Evolutionary conservation across 2,329 filamentous ascomycete genomes (phyloP).

Genomic region (Monosporascus sp.): DNA sequence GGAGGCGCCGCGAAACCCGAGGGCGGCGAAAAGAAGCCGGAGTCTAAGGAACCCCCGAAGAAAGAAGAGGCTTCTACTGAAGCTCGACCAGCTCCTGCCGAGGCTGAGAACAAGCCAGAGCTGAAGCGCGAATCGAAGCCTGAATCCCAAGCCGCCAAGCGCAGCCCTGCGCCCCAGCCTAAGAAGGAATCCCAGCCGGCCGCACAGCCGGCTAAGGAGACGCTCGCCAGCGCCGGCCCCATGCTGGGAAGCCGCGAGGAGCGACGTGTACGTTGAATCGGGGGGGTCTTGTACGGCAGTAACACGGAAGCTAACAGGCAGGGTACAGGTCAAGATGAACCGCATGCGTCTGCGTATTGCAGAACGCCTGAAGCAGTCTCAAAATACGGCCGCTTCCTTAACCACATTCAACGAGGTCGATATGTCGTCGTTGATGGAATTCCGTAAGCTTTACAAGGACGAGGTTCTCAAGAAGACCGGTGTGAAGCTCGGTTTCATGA

Average conservation of each 20-base stretch:
- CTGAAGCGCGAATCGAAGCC: conserved; percentile 42
- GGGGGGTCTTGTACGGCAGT: not conserved
- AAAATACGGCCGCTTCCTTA: conserved; percentile 94
- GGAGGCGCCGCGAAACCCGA: conserved; percentile 60
- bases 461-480: conserved; percentile 93
- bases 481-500: conserved; percentile 99
- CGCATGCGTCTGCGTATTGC: conserved; percentile 97
- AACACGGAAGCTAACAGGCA: not conserved
- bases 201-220: conserved; percentile 36
- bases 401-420: conserved; percentile 99
- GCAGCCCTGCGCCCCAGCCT: conserved; percentile 29
- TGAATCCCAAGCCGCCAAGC: conserved; percentile 31
- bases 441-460: conserved; percentile 96
- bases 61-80: conserved; percentile 35
- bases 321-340: conserved; percentile 94
- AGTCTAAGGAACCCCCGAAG: conserved; percentile 55
- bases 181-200: conserved; percentile 33
- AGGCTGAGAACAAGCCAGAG: conserved; percentile 32
- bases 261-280: conserved; percentile 63
- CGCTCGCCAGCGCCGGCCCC: conserved; percentile 30
- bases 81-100: conserved; percentile 39
- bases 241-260: conserved; percentile 74
- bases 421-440: conserved; percentile 96
- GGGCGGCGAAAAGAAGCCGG: conserved; percentile 48
- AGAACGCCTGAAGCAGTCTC: conserved; percentile 96